phyloP scores from a whole-genome alignment of 2,329 filamentous ascomycete genomes.

The Calonectria pauciramosa region DNA sequence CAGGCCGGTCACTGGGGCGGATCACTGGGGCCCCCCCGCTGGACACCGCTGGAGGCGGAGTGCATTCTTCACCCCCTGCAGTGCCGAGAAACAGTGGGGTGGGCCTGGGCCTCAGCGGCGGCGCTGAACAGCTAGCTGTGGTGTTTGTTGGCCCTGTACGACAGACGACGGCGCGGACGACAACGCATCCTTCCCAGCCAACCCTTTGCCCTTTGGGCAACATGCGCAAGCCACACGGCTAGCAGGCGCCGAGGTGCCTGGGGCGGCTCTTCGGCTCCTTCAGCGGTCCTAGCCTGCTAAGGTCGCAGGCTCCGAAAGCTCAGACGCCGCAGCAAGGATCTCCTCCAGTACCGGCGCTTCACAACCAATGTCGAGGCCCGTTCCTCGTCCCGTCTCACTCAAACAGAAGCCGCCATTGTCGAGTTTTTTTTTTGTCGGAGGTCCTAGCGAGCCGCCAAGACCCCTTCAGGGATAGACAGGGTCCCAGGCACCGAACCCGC shows the following conservation, averaged over 20 bases:
- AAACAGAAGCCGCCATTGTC: slow-evolving; percentile 8
- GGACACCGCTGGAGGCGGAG: slow-evolving; percentile 5
- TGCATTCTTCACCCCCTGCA: neutral
- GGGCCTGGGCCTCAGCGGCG: neutral
- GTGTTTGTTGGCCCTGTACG: neutral
- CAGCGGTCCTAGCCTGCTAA: slow-evolving; percentile 7
- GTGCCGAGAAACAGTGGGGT: slow-evolving; percentile 9
- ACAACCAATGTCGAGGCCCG: neutral
- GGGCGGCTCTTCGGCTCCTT: slow-evolving; percentile 21
- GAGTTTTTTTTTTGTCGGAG: neutral
- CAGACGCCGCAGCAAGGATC: neutral
- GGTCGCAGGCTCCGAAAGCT: neutral
- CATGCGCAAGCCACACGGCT: slow-evolving; percentile 6
- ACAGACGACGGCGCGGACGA: neutral
- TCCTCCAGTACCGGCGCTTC: slow-evolving; percentile 1
- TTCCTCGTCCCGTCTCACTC: neutral
- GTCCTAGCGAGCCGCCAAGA: neutral
- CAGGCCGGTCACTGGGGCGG: slow-evolving; percentile 7
- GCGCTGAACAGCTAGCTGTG: neutral
- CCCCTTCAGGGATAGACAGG: neutral
- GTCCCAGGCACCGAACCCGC: neutral
- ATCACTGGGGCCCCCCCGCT: neutral
- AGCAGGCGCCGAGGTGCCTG: neutral
- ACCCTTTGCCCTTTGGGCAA: neutral
- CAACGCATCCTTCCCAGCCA: slow-evolving; percentile 12